Evolutionary conservation across 306 rosid species (phyloP), one percentile per base, ranked within the genome.

Genomic region (Argentina anserina): DNA sequence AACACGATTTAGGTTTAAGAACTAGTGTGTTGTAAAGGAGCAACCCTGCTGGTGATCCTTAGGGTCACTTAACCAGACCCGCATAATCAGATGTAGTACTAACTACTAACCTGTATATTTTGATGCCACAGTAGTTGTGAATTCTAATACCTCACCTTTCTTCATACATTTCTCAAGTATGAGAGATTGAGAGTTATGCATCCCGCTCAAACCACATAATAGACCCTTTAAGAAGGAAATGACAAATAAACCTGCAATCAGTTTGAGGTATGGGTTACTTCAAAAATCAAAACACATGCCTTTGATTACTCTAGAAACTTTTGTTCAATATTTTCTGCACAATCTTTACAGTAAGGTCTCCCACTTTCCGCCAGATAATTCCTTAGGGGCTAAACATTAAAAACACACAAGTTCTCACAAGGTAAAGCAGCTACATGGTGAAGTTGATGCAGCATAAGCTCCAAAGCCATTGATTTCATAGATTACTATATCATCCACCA

Each of bases 321-420:
- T 71, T 25, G 7, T 25, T 26, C 8, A 56, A 25, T 40, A 23
- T 15, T 71, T 56, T 18, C 55, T 26, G 53, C 42, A 41, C 66
- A 1, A 20, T 58, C 41, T 58, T 40, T 71, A 26, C 11, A 4
- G 39, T 3, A 25, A 2, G 75, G 12, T 11, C 47, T 29, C 50
- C 11, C 28, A 56, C 75, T 71, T 71, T 71, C 67, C 56, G 33
- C 67, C 56, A 34, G 46, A 50, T 50, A 69, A 23, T 71, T 58
- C 56, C 75, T 71, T 71, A 71, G 67, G 63, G 75, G 75, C 75
- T 71, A 71, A 71, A 56, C 75, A 58, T 39, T 9, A 71, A 71
- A 41, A 21, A 11, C 67, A 26, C 26, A 17, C 21, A 56, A 26
- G 66, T 71, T 56, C 21, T 58, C 20, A 56, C 26, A 18, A 56